Evolutionary conservation across 345 rosid species (phyloP).

Genomic region (Passiflora organensis): DNA sequence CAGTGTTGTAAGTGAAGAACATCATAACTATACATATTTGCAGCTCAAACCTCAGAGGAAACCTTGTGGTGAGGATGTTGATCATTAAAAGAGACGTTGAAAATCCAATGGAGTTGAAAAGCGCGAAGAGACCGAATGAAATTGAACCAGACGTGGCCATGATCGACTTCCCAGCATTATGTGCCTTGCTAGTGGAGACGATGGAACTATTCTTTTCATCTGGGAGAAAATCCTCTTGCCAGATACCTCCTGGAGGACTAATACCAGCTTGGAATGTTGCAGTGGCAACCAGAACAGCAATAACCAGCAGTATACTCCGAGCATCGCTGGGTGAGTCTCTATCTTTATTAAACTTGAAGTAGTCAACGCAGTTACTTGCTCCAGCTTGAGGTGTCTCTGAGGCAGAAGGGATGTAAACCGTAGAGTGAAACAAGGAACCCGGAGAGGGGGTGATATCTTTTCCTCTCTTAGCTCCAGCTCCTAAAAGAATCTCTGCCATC

Average conservation of each 20-base stretch:
- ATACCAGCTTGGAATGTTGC: conserved; percentile 33
- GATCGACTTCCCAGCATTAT: conserved; percentile 37
- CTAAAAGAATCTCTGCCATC: conserved; percentile 8
- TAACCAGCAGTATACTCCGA: conserved; percentile 36
- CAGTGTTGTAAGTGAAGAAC: conserved; percentile 32
- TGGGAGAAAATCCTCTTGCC: conserved; percentile 37
- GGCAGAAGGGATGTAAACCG: neutral
- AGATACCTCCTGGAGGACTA: conserved; percentile 17
- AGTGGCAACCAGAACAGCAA: conserved; percentile 50
- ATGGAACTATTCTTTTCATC: conserved; percentile 14
- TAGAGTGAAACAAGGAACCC: no score
- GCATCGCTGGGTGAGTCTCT: conserved; percentile 59
- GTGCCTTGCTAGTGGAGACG: conserved; percentile 5
- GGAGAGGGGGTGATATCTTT: neutral
- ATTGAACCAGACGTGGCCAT: conserved; percentile 23
- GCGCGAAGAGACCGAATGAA: conserved; percentile 25
- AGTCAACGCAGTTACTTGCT: conserved; percentile 26
- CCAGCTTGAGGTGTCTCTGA: conserved; percentile 2
- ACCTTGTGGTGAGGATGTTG: conserved; percentile 42
- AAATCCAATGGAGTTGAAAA: conserved; percentile 42
- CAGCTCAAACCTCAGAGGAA: conserved; percentile 49
- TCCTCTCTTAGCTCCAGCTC: conserved; percentile 5
- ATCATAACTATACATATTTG: conserved; percentile 36
- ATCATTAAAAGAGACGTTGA: conserved; percentile 41
- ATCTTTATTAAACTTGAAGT: conserved; percentile 50